phyloP scores from a whole-genome alignment of 139 green algal genomes.

The Gonium pectorale region DNA sequence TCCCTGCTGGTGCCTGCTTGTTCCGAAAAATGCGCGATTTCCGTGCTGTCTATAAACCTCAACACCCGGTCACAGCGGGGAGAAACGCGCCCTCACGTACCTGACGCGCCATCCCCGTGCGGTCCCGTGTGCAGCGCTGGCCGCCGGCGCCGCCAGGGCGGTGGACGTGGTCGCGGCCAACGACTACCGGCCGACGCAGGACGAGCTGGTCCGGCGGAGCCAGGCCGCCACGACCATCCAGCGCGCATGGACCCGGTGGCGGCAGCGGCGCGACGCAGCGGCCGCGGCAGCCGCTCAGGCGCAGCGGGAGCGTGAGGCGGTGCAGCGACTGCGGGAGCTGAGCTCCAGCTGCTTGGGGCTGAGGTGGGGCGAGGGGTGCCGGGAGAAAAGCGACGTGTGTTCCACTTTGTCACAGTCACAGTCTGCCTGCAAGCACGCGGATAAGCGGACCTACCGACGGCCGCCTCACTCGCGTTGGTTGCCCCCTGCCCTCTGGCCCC shows the following conservation, averaged over 20 bases:
- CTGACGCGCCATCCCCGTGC: background rate
- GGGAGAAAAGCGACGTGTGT: background rate
- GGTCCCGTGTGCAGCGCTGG: background rate
- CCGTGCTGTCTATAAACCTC: background rate
- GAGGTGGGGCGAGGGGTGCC: background rate
- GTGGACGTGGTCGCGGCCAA: background rate
- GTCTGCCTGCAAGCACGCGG: background rate
- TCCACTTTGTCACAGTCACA: background rate
- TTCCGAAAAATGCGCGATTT: background rate
- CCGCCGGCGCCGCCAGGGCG: background rate
- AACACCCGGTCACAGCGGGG: background rate
- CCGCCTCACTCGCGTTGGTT: too few species aligned
- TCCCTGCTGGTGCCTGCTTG: too few species aligned
- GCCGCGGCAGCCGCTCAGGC: background rate
- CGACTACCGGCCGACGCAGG: slow-evolving; percentile 16
- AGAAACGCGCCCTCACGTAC: background rate
- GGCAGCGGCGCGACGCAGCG: background rate
- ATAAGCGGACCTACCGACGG: too few species aligned
- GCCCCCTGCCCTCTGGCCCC: background rate
- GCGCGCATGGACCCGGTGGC: background rate
- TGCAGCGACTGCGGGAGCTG: background rate
- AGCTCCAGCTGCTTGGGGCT: background rate
- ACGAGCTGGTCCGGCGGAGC: background rate
- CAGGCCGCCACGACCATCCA: slow-evolving; percentile 2
- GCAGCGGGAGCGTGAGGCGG: background rate